These are phyloP conservation scores for Solanum arcanum DNA, from an alignment of 257 asterid species.

Conservation along the genomic window DNA sequence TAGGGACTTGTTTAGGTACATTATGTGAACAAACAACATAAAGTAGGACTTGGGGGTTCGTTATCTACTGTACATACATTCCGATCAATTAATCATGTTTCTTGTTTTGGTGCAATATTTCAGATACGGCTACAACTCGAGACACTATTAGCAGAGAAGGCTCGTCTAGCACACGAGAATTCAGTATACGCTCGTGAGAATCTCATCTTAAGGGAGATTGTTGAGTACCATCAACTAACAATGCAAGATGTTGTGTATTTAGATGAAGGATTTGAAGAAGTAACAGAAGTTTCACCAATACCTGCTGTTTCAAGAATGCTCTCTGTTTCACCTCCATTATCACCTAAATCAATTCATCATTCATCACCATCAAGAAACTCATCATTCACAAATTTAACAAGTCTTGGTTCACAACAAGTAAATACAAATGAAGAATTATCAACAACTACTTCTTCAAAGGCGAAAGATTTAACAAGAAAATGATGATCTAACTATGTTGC, in stretches of 20 bases:
- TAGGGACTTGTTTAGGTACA: neutral
- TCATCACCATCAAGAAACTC: constrained; percentile 18
- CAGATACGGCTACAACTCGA: constrained; percentile 90
- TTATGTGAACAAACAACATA: neutral
- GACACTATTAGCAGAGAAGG: constrained; percentile 88
- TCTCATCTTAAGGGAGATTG: constrained; percentile 86
- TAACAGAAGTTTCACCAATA: constrained; percentile 52
- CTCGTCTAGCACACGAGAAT: constrained; percentile 77
- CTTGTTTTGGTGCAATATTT: neutral
- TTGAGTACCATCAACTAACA: constrained; percentile 88
- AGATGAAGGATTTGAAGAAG: constrained; percentile 77
- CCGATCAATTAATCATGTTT: too few relatives aligned
- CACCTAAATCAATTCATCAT: neutral
- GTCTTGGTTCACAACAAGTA: neutral
- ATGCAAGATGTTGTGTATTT: constrained; percentile 85
- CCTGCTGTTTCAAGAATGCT: constrained; percentile 36
- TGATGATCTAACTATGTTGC: neutral
- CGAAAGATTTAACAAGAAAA: neutral
- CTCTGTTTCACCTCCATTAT: constrained; percentile 40
- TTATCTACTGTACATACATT: neutral
- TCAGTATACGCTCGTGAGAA: constrained; percentile 82
- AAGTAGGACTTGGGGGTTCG: neutral
- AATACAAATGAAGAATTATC: neutral
- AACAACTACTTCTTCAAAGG: neutral
- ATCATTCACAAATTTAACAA: neutral